Evolutionary conservation across 1,139 yeast species (phyloP), one percentile per base, ranked within the genome.

Genomic region (Barnettozyma hawaiiensis): DNA sequence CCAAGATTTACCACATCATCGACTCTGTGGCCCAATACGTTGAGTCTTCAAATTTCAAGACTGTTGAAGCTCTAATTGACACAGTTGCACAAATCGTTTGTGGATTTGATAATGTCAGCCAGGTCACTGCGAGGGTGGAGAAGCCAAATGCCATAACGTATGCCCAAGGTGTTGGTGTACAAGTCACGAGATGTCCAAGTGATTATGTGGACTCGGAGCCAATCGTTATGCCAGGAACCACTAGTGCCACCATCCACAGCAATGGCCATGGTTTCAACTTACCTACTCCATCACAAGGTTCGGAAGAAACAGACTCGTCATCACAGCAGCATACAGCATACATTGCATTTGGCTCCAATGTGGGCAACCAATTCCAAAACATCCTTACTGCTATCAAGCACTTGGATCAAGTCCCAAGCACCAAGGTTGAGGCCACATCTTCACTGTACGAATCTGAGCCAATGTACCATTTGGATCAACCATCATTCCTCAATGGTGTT

Each of bases 151-250:
- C 97, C 1, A 77, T 92, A 26, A 82, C 87, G 3, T 81, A 73
- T 58, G 87, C 97, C 0, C 81, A 82, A 37, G 95, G 94, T 15
- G 97, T 95, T 12, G 97, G 97, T 9, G 96, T 92, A 2, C 75
- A 81, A 44, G 76, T 85, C 15, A 66, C 67, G 2, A 72, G 90
- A 62, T 63, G 69, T 0, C 58, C 64, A 3, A 59, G 57, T 5
- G 70, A 71, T 59, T 58, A 66, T 41, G 50, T 50, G 1, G 49
- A 40, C 2, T 18, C 34, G 6, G 35, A 39, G 1, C 29, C 18
- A 44, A 45, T 53, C 10, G 46, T 46, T 10, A 40, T 45, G 7
- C 39, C 39, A 10, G 20, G n/a, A 5, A 9, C 12, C 10, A 15
- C 35, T n/a, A n/a, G n/a, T n/a, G n/a, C n/a, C n/a, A n/a, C n/a